Percentiles rank a stretch among this genome's conserved stretches.
phyloP scores from a whole-genome alignment of 1,284 basidiomycete species.

The Apiotrichum brassicae region DNA sequence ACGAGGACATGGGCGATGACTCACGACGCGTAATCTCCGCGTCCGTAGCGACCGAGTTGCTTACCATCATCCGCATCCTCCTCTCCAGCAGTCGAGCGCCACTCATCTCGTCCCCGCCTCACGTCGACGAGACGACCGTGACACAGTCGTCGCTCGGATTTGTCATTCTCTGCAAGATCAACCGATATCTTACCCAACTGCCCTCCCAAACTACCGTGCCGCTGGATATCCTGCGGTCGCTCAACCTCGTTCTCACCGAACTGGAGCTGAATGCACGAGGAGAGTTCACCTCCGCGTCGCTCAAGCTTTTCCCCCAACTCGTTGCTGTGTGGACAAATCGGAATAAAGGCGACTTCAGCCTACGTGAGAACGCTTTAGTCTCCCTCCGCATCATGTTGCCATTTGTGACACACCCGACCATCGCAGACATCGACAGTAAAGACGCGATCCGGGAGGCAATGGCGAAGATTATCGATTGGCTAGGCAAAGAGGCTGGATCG shows the following conservation, averaged over 20 bases:
- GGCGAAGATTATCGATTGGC: slow-evolving; percentile 48
- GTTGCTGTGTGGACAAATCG: slow-evolving; percentile 69
- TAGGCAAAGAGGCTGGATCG: slow-evolving; percentile 59
- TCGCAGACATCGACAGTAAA: background rate
- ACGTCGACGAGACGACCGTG: background rate
- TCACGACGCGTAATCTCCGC: background rate
- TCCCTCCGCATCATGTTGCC: slow-evolving; percentile 66
- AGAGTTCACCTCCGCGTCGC: slow-evolving; percentile 57
- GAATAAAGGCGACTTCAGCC: slow-evolving; percentile 56
- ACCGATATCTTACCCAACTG: slow-evolving; percentile 60
- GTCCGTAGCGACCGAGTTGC: slow-evolving; percentile 51
- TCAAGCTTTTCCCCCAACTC: slow-evolving; percentile 58
- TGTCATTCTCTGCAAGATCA: slow-evolving; percentile 59
- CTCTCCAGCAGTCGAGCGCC: slow-evolving; percentile 52
- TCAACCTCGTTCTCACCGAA: slow-evolving; percentile 64
- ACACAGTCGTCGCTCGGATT: slow-evolving; percentile 45
- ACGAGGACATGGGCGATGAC: slow-evolving; percentile 22
- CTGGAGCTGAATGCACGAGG: slow-evolving; percentile 64
- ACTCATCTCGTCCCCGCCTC: slow-evolving; percentile 22
- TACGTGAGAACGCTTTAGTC: slow-evolving; percentile 55
- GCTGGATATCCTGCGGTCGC: slow-evolving; percentile 60
- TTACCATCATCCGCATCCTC: slow-evolving; percentile 60
- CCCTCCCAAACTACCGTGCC: slow-evolving; percentile 63
- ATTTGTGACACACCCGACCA: slow-evolving; percentile 52
- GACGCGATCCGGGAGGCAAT: slow-evolving; percentile 50